Base-by-base conservation (phyloP, 768 basidiomycete genomes). In the Trametes meyenii region DNA sequence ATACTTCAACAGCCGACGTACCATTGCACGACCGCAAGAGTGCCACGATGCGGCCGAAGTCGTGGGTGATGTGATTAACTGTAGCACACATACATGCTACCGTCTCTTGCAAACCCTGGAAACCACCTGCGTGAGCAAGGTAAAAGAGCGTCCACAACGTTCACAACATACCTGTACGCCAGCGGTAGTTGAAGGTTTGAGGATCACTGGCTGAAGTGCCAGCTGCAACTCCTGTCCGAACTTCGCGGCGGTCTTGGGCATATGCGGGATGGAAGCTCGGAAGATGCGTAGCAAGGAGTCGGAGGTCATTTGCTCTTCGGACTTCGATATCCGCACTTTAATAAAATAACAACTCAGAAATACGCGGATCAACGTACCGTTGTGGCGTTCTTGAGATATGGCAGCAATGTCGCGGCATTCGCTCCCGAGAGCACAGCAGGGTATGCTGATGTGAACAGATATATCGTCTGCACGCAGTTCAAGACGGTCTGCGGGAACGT, bases 231-330 rank as follows among this genome's bases (percentile, higher is more conserved):
- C 92, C 40, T 87, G 83, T 0, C 91, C 94, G 70, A 98, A 98
- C 66, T 90, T 94, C 13, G 84, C 81, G 0, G 93, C 89, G 0
- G 93, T 94, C 75, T 90, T 92, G 0, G 95, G 94, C 88, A 96
- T 90, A 64, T 87, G 82, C 2, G 93, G 92, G 35, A 98, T 87
- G 2, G 88, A 88, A 17, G 83, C 83, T 33, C 91, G 83, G 77
- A 97, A 98, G 43, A 96, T 92, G 64, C 90, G 90, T 42, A 98
- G 81, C 4, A 99, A 75, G 71, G 92, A 91, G 70, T 98, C 96
- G 1, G 88, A 87, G 5, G 89, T 90, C 0, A 82, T 78, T 64
- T 94, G 84, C 63, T 98, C 96, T 57, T 98, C 96, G 3, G 80
- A 49, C 94, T 96, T n/a, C n/a, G 14, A 52, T 67, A 17, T 54